Evolutionary conservation across 306 rosid species (phyloP), one percentile per base, ranked within the genome.

Genomic region (Luffa aegyptiaca): DNA sequence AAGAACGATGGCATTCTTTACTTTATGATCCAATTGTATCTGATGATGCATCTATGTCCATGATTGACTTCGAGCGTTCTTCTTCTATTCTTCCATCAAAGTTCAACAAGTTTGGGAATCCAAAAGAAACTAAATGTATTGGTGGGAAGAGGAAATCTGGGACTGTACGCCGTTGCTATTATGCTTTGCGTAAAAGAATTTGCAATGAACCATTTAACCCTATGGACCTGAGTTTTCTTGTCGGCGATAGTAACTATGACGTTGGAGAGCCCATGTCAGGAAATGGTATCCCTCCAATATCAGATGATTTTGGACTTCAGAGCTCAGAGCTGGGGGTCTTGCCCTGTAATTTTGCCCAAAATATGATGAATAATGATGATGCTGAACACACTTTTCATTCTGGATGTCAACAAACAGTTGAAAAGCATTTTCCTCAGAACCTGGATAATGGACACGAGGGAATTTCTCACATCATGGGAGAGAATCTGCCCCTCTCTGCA

Each of bases 1-100:
- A 89, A 53, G 98, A 96, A 65, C 87, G 99, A 70, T 96, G 98
- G 99, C 56, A 86, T 76, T 84, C 92, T 85, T 82, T 96, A 77
- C 93, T 96, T 75, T 96, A 88, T 74, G 94, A 91, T 87, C 90
- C 93, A 37, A 71, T 77, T 79, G 76, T 89, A 52, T 89, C 99
- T 58, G 83, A 80, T 8, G 89, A 90, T 13, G 93, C 97, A 18
- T 85, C 97, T 80, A 68, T 84, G 7, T 41, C 72, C 77, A 91
- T 96, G 90, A 75, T 68, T 73, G 83, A 81, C 53, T 76, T 83
- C 21, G 97, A 91, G 85, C 84, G 64, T 79, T 85, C 88, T 41
- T 81, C 87, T 71, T 61, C 83, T 7, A 61, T 83, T 79, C 89
- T 78, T 46, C 86, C 92, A 18, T 86, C 91, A 5, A 93, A 75